Percentiles rank a stretch among this genome's conserved stretches.
These are phyloP conservation scores for Salix exigua DNA, from an alignment of 345 rosid species.

Conservation along the genomic window DNA sequence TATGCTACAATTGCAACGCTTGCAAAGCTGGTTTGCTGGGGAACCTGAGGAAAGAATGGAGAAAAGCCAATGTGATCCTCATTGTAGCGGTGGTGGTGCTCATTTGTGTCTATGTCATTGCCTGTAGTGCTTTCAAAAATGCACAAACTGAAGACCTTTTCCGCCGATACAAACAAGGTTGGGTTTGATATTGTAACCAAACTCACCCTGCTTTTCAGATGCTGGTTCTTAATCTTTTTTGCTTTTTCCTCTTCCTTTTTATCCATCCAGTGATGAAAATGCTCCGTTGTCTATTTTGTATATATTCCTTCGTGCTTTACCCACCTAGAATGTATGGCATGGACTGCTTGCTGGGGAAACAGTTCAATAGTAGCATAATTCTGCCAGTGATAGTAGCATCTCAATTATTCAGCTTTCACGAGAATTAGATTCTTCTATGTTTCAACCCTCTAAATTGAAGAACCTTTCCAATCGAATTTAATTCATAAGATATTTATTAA, in stretches of 20 bases:
- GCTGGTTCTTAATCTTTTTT: not conserved
- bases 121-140: constrained; percentile 81
- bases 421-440: no score
- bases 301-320: constrained; percentile 10
- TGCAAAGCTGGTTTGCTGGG: constrained; percentile 88
- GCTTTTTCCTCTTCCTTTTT: not conserved
- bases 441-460: no score
- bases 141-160: constrained; percentile 84
- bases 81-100: constrained; percentile 69
- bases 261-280: not conserved
- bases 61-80: constrained; percentile 70
- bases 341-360: not conserved
- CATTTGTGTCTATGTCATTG: constrained; percentile 75
- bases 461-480: no score
- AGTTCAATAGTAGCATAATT: not conserved
- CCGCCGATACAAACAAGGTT: constrained; percentile 61
- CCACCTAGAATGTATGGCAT: constrained; percentile 7
- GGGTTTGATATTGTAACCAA: constrained; percentile 37
- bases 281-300: constrained; percentile 8
- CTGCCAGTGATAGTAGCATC: constrained; percentile 17
- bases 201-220: not conserved
- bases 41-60: constrained; percentile 80
- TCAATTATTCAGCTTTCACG: not conserved
- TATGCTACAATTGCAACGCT: constrained; percentile 78
- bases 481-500: no score